These are phyloP conservation scores for Xylaria palmicola DNA, from an alignment of 495 filamentous ascomycete species.

Conservation along the genomic window DNA sequence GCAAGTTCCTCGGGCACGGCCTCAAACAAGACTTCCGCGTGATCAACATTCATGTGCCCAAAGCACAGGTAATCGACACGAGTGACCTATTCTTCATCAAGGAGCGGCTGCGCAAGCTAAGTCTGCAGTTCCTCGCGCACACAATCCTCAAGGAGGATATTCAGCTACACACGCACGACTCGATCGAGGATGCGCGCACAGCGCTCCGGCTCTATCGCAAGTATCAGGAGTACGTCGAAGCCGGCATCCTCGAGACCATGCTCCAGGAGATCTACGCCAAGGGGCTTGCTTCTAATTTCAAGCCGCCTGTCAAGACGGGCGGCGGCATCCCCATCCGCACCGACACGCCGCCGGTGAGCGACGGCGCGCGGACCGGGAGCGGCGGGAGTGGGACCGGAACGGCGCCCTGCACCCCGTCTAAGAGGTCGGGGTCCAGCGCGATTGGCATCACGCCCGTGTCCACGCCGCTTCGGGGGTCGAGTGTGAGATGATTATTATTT, in stretches of 20 bases:
- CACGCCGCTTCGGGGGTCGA: slow-evolving; percentile 13
- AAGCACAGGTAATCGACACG: slow-evolving; percentile 88
- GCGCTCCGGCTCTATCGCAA: slow-evolving; percentile 88
- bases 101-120: slow-evolving; percentile 69
- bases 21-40: slow-evolving; percentile 92
- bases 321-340: slow-evolving; percentile 11
- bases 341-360: slow-evolving; percentile 6
- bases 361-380: background rate
- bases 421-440: slow-evolving; percentile 11
- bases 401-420: slow-evolving; percentile 14
- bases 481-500: too few species aligned
- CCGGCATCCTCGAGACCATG: slow-evolving; percentile 74
- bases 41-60: slow-evolving; percentile 95
- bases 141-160: slow-evolving; percentile 86
- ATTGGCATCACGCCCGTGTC: slow-evolving; percentile 11
- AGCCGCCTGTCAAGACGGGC: slow-evolving; percentile 55
- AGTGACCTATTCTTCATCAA: slow-evolving; percentile 80
- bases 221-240: slow-evolving; percentile 83
- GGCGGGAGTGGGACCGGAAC: background rate
- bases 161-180: slow-evolving; percentile 86
- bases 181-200: slow-evolving; percentile 87
- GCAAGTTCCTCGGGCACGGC: slow-evolving; percentile 90
- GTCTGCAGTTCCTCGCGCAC: slow-evolving; percentile 85
- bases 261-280: slow-evolving; percentile 78
- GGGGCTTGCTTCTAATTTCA: slow-evolving; percentile 70